A percentile compares a stretch with the other conserved stretches of the same genome.
phyloP scores from a whole-genome alignment of 179 eudicot species.

The Patellifolia procumbens region DNA sequence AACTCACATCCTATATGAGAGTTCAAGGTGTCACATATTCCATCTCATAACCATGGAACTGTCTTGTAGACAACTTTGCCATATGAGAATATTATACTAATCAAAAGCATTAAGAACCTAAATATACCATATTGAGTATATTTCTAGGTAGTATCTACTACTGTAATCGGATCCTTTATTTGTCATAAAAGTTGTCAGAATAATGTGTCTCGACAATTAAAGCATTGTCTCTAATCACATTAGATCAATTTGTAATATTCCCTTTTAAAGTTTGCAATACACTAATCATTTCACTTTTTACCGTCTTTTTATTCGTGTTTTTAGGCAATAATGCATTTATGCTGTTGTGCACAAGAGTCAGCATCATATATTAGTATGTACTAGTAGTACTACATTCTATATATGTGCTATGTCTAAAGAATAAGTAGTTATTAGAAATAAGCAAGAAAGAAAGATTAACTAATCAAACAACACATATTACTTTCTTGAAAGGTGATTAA shows the following conservation, averaged over 20 bases:
- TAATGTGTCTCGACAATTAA: not conserved
- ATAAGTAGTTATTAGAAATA: not conserved
- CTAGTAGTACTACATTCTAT: no score
- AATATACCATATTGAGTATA: no score
- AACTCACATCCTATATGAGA: no score
- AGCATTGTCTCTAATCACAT: not conserved
- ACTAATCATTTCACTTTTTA: not conserved
- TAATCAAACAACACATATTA: constrained; percentile 9
- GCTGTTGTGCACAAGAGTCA: not conserved
- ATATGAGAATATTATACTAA: no score
- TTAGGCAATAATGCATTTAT: no score
- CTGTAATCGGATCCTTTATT: not conserved
- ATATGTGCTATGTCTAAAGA: not conserved
- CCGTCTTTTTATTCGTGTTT: not conserved
- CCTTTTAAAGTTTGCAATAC: not conserved
- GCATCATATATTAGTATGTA: constrained; percentile 9
- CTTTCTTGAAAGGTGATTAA: constrained; percentile 33
- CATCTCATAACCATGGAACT: no score
- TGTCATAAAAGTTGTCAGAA: not conserved
- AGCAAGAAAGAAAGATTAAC: not conserved
- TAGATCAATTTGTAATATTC: not conserved
- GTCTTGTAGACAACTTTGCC: no score
- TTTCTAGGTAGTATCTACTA: no score
- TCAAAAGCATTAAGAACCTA: no score
- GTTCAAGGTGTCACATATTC: no score